phyloP scores from a whole-genome alignment of 2,329 filamentous ascomycete genomes.

The Phaeosphaeriaceae sp. region DNA sequence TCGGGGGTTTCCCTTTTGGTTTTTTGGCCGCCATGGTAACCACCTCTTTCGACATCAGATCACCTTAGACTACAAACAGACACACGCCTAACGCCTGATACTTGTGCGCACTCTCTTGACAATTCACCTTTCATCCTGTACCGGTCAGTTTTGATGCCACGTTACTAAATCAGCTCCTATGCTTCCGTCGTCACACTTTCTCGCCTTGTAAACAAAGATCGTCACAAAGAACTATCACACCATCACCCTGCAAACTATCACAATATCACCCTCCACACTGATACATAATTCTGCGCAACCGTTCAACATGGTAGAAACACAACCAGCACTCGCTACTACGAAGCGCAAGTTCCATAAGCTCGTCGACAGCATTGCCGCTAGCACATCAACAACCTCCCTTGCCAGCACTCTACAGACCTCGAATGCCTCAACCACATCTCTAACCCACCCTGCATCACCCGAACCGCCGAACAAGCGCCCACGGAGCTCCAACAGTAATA shows the following conservation, averaged over 20 bases:
- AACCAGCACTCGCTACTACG: conserved; percentile 71
- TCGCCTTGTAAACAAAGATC: conserved; percentile 33
- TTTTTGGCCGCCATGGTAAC: conserved; percentile 25
- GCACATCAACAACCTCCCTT: conserved; percentile 53
- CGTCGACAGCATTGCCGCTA: conserved; percentile 59
- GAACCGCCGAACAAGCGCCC: conserved; percentile 46
- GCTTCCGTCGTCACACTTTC: neutral
- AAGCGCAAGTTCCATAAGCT: conserved; percentile 84
- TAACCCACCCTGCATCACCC: conserved; percentile 27
- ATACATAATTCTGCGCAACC: too few relatives aligned
- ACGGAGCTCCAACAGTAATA: conserved; percentile 36
- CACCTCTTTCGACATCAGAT: neutral
- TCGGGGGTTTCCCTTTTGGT: conserved; percentile 29
- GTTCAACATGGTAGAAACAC: conserved; percentile 27
- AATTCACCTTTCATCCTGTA: neutral
- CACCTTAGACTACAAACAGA: neutral
- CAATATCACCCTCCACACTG: conserved; percentile 7
- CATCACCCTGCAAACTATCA: neutral
- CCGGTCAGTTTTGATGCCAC: neutral
- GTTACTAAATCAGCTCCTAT: neutral
- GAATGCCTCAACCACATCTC: conserved; percentile 41
- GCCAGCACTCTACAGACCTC: conserved; percentile 45
- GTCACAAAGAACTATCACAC: conserved; percentile 13
- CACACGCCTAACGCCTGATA: neutral
- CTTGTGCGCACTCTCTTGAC: too few relatives aligned